These are phyloP conservation scores for Penicillium olsonii DNA, from an alignment of 2,329 filamentous ascomycete species.

Conservation along the genomic window DNA sequence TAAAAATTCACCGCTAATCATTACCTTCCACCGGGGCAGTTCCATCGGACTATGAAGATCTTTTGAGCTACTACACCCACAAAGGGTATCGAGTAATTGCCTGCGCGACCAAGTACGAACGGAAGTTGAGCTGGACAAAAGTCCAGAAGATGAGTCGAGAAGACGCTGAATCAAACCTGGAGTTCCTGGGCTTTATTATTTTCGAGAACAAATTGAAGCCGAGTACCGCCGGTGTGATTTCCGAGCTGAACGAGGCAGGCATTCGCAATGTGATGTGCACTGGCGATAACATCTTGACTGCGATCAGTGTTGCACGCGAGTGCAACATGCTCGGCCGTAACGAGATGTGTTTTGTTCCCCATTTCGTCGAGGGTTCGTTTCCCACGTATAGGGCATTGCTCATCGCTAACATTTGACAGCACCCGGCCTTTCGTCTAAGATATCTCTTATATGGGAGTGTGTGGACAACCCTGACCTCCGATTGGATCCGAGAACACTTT, in stretches of 20 bases:
- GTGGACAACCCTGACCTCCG: slow-evolving; percentile 82
- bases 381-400: neutral
- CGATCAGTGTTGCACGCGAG: slow-evolving; percentile 91
- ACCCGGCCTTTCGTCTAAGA: slow-evolving; percentile 71
- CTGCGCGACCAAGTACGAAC: slow-evolving; percentile 85
- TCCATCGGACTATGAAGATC: slow-evolving; percentile 84
- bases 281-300: slow-evolving; percentile 95
- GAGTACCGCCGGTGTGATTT: slow-evolving; percentile 75
- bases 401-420: slow-evolving; percentile 46
- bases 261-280: slow-evolving; percentile 96
- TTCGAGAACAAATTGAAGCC: slow-evolving; percentile 99
- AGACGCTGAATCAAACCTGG: slow-evolving; percentile 78
- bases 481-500: slow-evolving; percentile 76
- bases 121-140: slow-evolving; percentile 88
- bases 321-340: slow-evolving; percentile 78
- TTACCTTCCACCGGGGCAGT: slow-evolving; percentile 57
- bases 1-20: slow-evolving; percentile 2
- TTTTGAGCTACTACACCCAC: slow-evolving; percentile 88
- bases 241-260: slow-evolving; percentile 77
- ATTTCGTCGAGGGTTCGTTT: slow-evolving; percentile 70
- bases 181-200: slow-evolving; percentile 94
- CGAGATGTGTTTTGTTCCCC: slow-evolving; percentile 89
- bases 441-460: slow-evolving; percentile 83
- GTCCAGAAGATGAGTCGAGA: slow-evolving; percentile 88
- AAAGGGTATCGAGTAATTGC: slow-evolving; percentile 95